These are phyloP conservation scores for Penicillium frequentans DNA, from an alignment of 2,329 filamentous ascomycete genomes.

Conservation along the genomic window DNA sequence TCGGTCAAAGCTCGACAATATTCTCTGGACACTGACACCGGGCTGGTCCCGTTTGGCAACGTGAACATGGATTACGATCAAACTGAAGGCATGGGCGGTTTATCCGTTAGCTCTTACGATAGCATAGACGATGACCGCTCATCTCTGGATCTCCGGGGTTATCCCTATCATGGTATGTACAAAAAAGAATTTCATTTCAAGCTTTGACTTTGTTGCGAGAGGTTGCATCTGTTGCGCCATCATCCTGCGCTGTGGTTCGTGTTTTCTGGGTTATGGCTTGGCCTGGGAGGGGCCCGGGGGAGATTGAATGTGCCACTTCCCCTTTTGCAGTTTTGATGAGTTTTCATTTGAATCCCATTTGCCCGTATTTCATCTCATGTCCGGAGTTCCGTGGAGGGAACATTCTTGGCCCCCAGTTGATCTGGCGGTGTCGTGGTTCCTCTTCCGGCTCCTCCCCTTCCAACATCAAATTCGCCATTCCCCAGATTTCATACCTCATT, in stretches of 20 bases:
- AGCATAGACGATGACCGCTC: slow-evolving; percentile 42
- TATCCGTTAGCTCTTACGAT: slow-evolving; percentile 44
- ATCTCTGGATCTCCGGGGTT: slow-evolving; percentile 39
- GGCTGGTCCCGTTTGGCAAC: slow-evolving; percentile 32
- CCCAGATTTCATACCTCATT: background rate
- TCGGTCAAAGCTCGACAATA: slow-evolving; percentile 36
- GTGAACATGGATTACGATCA: slow-evolving; percentile 42
- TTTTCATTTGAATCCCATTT: slow-evolving; percentile 1
- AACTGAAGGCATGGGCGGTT: slow-evolving; percentile 41
- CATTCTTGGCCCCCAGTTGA: background rate
- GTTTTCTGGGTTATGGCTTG: slow-evolving; percentile 1
- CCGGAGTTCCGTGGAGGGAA: background rate
- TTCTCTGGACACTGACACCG: slow-evolving; percentile 39
- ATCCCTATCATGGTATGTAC: slow-evolving; percentile 42
- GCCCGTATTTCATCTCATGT: background rate
- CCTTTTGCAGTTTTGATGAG: slow-evolving; percentile 1
- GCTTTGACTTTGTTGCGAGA: slow-evolving; percentile 20
- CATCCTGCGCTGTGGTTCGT: slow-evolving; percentile 28
- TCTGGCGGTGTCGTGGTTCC: background rate
- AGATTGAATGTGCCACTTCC: slow-evolving; percentile 1
- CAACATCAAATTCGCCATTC: background rate
- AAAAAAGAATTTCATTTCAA: slow-evolving; percentile 15
- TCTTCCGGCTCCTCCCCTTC: background rate
- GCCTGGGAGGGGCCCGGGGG: background rate
- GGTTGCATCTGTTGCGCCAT: slow-evolving; percentile 38